Conservation (phyloP, 2,329 filamentous ascomycete genomes). For the Monilinia fructicola region DNA sequence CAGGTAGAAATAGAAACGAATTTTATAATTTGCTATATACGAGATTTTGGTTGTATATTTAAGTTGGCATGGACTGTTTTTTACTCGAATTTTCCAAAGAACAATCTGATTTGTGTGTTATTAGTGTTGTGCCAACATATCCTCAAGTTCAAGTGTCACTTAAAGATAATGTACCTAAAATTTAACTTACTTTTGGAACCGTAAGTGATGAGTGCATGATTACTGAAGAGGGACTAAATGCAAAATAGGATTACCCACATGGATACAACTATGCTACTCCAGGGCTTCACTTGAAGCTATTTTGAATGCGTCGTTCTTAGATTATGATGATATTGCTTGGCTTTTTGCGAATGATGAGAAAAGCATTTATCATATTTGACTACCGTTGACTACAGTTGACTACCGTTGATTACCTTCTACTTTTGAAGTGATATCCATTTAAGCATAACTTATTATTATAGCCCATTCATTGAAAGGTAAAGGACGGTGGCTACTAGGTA, state of each 20-base stretch:
- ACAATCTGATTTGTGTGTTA: not conserved
- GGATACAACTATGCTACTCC: not conserved
- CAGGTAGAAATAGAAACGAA: not conserved
- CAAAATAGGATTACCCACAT: conserved; percentile 3
- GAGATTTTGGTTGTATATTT: conserved; percentile 17
- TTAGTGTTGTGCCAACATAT: conserved; percentile 6
- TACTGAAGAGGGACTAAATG: not conserved
- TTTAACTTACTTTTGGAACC: conserved; percentile 1
- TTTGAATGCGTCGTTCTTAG: not conserved
- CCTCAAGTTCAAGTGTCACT: conserved; percentile 6
- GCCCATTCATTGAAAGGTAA: not conserved
- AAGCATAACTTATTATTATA: not conserved
- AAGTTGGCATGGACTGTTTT: not conserved
- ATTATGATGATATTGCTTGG: not conserved
- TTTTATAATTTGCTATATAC: conserved; percentile 1
- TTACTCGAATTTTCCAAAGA: no score
- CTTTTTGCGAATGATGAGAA: not conserved
- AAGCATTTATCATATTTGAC: not conserved
- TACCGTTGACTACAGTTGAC: not conserved
- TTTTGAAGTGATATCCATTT: not conserved
- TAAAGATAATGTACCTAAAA: not conserved
- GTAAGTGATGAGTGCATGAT: not conserved
- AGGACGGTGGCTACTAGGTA: no score
- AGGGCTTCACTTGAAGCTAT: not conserved
- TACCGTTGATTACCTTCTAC: no score